Evolutionary conservation across 2,329 filamentous ascomycete species (phyloP), one percentile per base, ranked within the genome.

Genomic region (Cytospora chrysosperma): DNA sequence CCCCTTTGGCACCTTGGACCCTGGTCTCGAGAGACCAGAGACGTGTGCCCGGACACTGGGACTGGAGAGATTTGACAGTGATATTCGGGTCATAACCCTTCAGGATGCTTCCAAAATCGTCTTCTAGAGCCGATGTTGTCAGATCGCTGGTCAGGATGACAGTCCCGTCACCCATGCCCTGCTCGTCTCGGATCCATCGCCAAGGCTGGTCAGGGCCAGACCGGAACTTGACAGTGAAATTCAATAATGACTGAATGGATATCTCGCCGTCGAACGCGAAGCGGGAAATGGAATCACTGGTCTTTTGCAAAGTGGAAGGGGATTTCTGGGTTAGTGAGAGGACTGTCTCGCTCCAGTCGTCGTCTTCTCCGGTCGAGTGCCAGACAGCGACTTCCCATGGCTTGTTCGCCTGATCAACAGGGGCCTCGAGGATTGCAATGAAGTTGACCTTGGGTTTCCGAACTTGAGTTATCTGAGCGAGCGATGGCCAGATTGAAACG

Each of bases 321-420:
- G 56, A 64, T 9, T 71, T 63, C 15, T 62, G 55, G 43, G 73
- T 52, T 9, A 72, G 69, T 2, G 54, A 53, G 32, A 86, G 69
- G 1, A 65, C 62, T 21, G 77, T 84, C 80, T 93, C 78, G 75
- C 76, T 65, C 86, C 83, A 80, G 68, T 80, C 79, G 28, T 83
- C 10, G 69, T 89, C 87, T 67, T 47, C 61, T 19, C 57, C 54
- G 13, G 70, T 67, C 4, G 81, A 82, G 63, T 91, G 86, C 91
- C 92, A 96, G 9, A 96, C 75, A 19, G 85, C 85, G 34, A 92
- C 84, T 69, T 95, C 84, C 88, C 91, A 95, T 24, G 80, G 70
- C 65, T 85, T 78, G 19, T 83, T 76, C 9, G 80, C 79, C 54
- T 82, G 82, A 40, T 78, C 79, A 26, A 74, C 75, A 49, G 85